Evolutionary conservation across 768 basidiomycete genomes (phyloP).

Genomic region (Amanita rimosa): DNA sequence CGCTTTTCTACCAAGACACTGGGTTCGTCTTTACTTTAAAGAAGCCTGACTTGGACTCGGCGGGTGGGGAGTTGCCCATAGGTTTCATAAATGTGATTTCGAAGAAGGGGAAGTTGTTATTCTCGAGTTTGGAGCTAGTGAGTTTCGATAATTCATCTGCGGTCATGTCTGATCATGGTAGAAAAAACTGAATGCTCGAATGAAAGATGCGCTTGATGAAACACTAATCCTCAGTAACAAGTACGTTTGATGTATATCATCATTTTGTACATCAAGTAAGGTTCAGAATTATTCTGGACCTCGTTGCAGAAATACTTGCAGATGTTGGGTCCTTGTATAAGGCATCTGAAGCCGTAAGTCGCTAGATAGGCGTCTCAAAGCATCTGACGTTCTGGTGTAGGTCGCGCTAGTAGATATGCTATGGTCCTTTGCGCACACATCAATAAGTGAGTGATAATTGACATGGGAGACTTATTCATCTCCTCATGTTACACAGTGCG

Average conservation of each 20-base stretch:
- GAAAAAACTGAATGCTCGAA: slow-evolving; percentile 83
- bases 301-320: slow-evolving; percentile 58
- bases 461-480: not conserved
- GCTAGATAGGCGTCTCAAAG: not conserved
- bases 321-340: slow-evolving; percentile 79
- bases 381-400: slow-evolving; percentile 23
- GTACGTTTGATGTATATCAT: slow-evolving; percentile 20
- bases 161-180: slow-evolving; percentile 15
- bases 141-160: slow-evolving; percentile 11
- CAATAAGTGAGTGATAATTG: slow-evolving; percentile 49
- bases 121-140: slow-evolving; percentile 78
- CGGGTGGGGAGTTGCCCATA: slow-evolving; percentile 41
- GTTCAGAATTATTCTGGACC: slow-evolving; percentile 64
- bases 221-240: slow-evolving; percentile 77
- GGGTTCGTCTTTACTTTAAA: slow-evolving; percentile 68
- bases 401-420: slow-evolving; percentile 85
- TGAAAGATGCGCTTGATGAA: slow-evolving; percentile 89
- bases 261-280: not conserved
- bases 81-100: slow-evolving; percentile 60
- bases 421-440: slow-evolving; percentile 76
- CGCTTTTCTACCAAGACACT: slow-evolving; percentile 57
- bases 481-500: slow-evolving; percentile 22
- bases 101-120: slow-evolving; percentile 62
- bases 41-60: slow-evolving; percentile 44
- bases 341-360: slow-evolving; percentile 74